Percentiles rank a stretch among this genome's conserved stretches.
Conservation (phyloP, 306 rosid species). For the Pueraria montana region DNA sequence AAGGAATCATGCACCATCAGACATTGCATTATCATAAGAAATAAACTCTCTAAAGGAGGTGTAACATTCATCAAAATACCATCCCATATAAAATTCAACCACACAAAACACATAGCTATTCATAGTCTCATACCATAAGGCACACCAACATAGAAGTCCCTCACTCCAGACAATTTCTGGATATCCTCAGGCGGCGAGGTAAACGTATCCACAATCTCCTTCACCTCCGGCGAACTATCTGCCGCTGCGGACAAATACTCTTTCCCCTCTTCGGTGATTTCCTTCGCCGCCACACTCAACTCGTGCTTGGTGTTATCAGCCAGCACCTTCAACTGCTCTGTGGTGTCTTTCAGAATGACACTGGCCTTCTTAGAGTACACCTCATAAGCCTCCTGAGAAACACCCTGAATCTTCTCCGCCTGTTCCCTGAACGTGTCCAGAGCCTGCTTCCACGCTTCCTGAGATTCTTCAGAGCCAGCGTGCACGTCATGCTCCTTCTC, state of each 20-base stretch:
- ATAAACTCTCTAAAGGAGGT: neutral
- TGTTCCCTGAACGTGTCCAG: constrained; percentile 84
- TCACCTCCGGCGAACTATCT: constrained; percentile 83
- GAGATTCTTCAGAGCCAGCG: constrained; percentile 64
- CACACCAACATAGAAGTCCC: constrained; percentile 88
- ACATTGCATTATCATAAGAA: constrained; percentile 21
- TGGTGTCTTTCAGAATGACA: constrained; percentile 69
- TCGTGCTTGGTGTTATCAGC: constrained; percentile 79
- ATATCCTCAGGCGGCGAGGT: constrained; percentile 71
- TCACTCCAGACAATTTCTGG: constrained; percentile 64
- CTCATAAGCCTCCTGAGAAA: constrained; percentile 90
- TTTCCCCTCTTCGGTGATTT: constrained; percentile 79
- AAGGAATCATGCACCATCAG: neutral
- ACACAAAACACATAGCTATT: constrained; percentile 8
- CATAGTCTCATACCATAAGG: constrained; percentile 83
- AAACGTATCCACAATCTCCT: constrained; percentile 82
- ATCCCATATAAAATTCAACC: constrained; percentile 4
- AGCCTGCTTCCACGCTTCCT: constrained; percentile 83
- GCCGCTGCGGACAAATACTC: constrained; percentile 73
- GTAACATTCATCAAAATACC: neutral
- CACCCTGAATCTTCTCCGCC: constrained; percentile 73
- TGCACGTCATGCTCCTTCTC: constrained; percentile 57
- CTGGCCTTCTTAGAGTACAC: constrained; percentile 80
- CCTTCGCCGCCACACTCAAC: constrained; percentile 72
- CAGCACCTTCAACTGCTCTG: constrained; percentile 83